Evolutionary conservation across 2,329 filamentous ascomycete genomes (phyloP).

Genomic region (Paraphoma chrysanthemicola): DNA sequence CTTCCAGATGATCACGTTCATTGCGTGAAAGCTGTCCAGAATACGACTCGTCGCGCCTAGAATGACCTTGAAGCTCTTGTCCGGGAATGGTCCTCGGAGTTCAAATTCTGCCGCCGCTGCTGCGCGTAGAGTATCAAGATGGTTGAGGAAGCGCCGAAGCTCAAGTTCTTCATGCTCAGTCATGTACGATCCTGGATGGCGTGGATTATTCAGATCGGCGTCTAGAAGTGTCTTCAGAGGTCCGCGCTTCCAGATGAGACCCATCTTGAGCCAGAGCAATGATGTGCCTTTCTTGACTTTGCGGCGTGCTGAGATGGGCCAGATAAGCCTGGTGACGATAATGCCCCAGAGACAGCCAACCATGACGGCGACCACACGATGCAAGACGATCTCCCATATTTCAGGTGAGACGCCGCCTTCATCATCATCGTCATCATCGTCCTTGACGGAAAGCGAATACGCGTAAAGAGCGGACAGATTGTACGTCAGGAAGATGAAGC

Average conservation of each 20-base stretch:
- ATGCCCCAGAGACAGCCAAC: conserved; percentile 91
- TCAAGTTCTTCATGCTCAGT: conserved; percentile 86
- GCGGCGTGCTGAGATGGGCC: conserved; percentile 87
- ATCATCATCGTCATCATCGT: conserved; percentile 80
- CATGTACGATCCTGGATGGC: conserved; percentile 70
- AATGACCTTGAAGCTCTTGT: conserved; percentile 74
- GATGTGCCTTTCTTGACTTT: conserved; percentile 91
- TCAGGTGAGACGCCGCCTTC: conserved; percentile 84
- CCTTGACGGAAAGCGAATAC: conserved; percentile 83
- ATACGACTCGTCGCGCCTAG: conserved; percentile 82
- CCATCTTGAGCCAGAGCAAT: conserved; percentile 92
- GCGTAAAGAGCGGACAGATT: conserved; percentile 95
- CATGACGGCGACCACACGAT: conserved; percentile 86
- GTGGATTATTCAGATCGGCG: conserved; percentile 29
- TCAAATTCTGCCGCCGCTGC: conserved; percentile 87
- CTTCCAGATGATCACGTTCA: conserved; percentile 90
- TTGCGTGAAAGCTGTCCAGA: conserved; percentile 92
- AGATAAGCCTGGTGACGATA: conserved; percentile 85
- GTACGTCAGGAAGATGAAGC: conserved; percentile 94
- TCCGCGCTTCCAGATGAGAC: conserved; percentile 93
- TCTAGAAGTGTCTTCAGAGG: conserved; percentile 75
- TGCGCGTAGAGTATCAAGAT: conserved; percentile 74
- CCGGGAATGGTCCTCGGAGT: conserved; percentile 84
- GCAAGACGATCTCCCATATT: conserved; percentile 85
- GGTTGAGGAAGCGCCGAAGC: conserved; percentile 78